Base-by-base conservation (phyloP, 2,329 filamentous ascomycete species). In the Macrophomina pseudophaseolina region DNA sequence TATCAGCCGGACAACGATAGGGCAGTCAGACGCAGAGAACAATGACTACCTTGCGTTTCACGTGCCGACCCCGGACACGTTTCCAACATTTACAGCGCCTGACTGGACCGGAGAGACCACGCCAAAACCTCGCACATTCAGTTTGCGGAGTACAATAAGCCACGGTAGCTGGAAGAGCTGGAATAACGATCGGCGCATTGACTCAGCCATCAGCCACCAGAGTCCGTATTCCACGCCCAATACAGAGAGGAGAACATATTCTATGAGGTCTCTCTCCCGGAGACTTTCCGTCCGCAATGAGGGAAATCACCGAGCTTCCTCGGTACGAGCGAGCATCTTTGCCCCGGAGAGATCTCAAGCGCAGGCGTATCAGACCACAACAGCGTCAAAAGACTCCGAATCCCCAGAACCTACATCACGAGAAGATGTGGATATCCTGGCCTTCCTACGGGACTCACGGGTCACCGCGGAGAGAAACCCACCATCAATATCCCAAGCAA, bases 111-210 rank as follows among this genome's bases (percentile, higher is more conserved):
- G 52, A 6, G 54, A 58, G 44, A 12, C 23, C 11, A 58, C 54
- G 7, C 32, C 54, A 2, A 58, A 44, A 9, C 49, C 28, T 4
- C 54, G 54, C 38, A 58, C 54, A n/a, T 58, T 58, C 23, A 58
- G 54, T n/a, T n/a, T 58, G 11, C 35, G 54, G 4, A 58, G 54
- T 16, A 58, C 35, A 42, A 58, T 58, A 28, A 58, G 54, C 38
- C 54, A 58, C 9, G 23, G 18, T 8, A 58, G 54, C 23, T 58
- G 54, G 54, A 58, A 58, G 14, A 58, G 54, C 23, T 58, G 54
- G 54, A 58, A 44, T 4, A 58, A 58, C 8, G 54, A 58, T 3
- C 54, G 54, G 35, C 54, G 54, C 5, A 42, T 58, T 7, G 54
- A 58, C 18, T 58, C 54, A n/a, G 54, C 54, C 35, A 58, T 44